Percentiles rank a stretch among this genome's conserved stretches.
Conservation (phyloP, 805 yeast species). For the Blastobotrys terrestris region DNA sequence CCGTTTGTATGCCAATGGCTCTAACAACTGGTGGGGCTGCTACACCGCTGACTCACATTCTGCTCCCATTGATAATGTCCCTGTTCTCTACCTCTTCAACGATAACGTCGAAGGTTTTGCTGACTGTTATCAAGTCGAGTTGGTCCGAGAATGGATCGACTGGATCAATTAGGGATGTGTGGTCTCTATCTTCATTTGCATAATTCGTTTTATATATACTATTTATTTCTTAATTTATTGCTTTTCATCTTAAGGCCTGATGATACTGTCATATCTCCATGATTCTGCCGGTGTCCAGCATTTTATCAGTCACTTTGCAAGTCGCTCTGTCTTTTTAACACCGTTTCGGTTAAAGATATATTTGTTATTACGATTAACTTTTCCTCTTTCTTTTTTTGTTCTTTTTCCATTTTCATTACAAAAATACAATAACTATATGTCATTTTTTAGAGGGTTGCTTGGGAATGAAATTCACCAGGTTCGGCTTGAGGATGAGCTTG, state of each 20-base stretch:
- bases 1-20: not conserved
- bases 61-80: not conserved
- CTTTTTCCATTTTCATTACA: not conserved
- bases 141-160: not conserved
- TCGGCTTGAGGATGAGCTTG: not conserved
- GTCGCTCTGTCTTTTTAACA: too few species aligned
- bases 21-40: not conserved
- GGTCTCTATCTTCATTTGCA: too few species aligned
- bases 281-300: too few species aligned
- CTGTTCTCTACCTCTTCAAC: not conserved
- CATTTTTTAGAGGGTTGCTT: not conserved
- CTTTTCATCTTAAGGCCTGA: too few species aligned
- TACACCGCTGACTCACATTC: too few species aligned
- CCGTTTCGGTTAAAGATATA: not conserved
- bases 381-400: too few species aligned
- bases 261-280: too few species aligned
- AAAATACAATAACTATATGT: not conserved
- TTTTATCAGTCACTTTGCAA: too few species aligned
- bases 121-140: not conserved
- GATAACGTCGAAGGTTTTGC: not conserved
- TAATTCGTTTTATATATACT: too few species aligned
- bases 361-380: not conserved
- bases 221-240: too few species aligned
- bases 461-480: not conserved
- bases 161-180: too few species aligned